Evolutionary conservation across 2,329 filamentous ascomycete species (phyloP).

Genomic region (Talaromyces piceae): DNA sequence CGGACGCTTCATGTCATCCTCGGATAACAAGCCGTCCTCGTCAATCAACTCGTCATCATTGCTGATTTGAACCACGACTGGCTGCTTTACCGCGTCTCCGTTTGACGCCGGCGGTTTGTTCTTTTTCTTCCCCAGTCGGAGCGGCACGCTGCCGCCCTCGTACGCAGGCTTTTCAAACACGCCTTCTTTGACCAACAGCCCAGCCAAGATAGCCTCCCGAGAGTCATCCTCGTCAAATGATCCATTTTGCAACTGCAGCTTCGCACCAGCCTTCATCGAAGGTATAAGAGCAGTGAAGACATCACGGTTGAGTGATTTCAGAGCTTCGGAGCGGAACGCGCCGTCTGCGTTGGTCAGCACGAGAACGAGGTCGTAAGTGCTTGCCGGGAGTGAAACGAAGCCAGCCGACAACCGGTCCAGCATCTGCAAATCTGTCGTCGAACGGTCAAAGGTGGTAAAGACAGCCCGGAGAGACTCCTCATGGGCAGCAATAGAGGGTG

Average conservation of each 20-base stretch:
- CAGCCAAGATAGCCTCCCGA: conserved; percentile 76
- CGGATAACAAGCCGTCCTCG: conserved; percentile 77
- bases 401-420: conserved; percentile 83
- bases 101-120: conserved; percentile 1
- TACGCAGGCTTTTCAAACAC: conserved; percentile 65
- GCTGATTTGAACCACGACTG: conserved; percentile 2
- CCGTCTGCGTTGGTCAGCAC: conserved; percentile 60
- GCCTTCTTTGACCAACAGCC: conserved; percentile 58
- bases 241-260: conserved; percentile 55
- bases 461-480: conserved; percentile 67
- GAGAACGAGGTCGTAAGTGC: conserved; percentile 77
- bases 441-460: conserved; percentile 65
- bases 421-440: conserved; percentile 87
- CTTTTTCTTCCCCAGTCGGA: conserved; percentile 56
- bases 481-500: conserved; percentile 80
- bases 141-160: conserved; percentile 49
- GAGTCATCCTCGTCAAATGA: conserved; percentile 40
- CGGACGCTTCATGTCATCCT: conserved; percentile 71
- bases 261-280: conserved; percentile 10
- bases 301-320: conserved; percentile 4
- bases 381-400: conserved; percentile 65
- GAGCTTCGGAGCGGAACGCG: conserved; percentile 5
- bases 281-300: conserved; percentile 7
- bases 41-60: conserved; percentile 70
- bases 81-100: conserved; percentile 17